Evolutionary conservation across 768 basidiomycete species (phyloP), one percentile per base, ranked within the genome.

Genomic region (Epithele typhae): DNA sequence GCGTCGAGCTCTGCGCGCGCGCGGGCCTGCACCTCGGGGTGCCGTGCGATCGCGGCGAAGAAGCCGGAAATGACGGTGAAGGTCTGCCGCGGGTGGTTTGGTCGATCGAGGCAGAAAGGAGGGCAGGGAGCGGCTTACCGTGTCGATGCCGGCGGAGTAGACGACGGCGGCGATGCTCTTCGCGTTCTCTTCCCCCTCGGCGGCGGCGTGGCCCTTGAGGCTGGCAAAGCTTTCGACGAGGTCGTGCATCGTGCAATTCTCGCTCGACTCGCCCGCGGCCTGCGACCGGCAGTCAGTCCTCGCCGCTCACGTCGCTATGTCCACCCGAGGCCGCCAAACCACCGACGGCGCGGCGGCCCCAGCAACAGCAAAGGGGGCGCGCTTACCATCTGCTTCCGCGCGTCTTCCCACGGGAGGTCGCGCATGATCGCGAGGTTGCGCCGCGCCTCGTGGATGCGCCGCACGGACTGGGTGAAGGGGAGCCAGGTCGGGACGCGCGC

Each of bases 401-500:
- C 72, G 43, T 66, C 79, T 34, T 74, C 70, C 43, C 73, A 86
- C 2, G 84, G 84, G 38, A 64, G 64, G 21, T 85, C 75, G n/a
- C 78, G 76, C 40, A 78, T 80, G 47, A 79, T 77, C 39, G 77
- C 71, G 59, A 83, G 74, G 62, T 71, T 72, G 21, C 65, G 70
- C 59, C 76, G 83, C 83, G 83, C 85, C 7, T 51, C 58, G 11
- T 48, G 61, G 2, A 82, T 79, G 47, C 79, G 80, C 8, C 64
- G 63, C 57, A 78, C 75, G 64, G 87, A 87, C 1, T 71, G 72
- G 3, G 77, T 72, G 4, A 83, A 82, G 22, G 86, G 86, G 38
- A 78, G 64, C 80, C 82, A 86, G 32, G 59, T 57, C 0, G 86
- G 86, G 23, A 86, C 54, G 52, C 76, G 58, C 55, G 71, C 73